A percentile compares a stretch with the other conserved stretches of the same genome.
Conservation (phyloP, 2,329 filamentous ascomycete genomes). For the Diplodia seriata region DNA sequence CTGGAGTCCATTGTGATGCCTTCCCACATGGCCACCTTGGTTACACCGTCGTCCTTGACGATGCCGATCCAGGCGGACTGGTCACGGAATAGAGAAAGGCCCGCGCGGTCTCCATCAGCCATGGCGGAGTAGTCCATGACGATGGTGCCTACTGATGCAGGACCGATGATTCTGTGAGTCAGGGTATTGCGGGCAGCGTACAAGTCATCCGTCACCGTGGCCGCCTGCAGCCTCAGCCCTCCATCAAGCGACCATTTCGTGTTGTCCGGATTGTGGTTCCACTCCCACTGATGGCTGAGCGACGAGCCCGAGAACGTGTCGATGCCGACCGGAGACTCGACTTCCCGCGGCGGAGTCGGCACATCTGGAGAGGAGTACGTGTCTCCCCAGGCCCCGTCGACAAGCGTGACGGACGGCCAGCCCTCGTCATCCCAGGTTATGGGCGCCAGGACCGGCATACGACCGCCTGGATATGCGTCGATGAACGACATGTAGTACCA, state of each 20-base stretch:
- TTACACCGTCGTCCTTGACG: constrained; percentile 47
- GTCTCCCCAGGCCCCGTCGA: constrained; percentile 57
- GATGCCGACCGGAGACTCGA: constrained; percentile 43
- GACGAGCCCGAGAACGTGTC: constrained; percentile 56
- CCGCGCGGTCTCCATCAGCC: constrained; percentile 60
- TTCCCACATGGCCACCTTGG: constrained; percentile 48
- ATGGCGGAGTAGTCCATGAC: constrained; percentile 58
- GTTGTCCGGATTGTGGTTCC: constrained; percentile 67
- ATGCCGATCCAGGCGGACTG: constrained; percentile 62
- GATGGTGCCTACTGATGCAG: constrained; percentile 57
- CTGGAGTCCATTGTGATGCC: constrained; percentile 49
- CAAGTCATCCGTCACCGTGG: constrained; percentile 61
- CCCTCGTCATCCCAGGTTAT: constrained; percentile 61
- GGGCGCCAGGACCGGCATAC: constrained; percentile 64
- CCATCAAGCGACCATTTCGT: constrained; percentile 54
- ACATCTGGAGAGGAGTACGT: constrained; percentile 51
- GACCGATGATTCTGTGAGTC: constrained; percentile 52
- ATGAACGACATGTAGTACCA: constrained; percentile 68
- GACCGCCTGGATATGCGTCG: constrained; percentile 63
- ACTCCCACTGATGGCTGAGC: constrained; percentile 62
- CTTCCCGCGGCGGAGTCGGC: constrained; percentile 35
- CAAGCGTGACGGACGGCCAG: constrained; percentile 56
- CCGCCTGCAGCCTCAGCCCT: constrained; percentile 56
- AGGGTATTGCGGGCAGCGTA: constrained; percentile 52
- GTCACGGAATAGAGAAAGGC: constrained; percentile 62